Base-by-base conservation (phyloP, 768 basidiomycete species). In the Boletellus emodensis region DNA sequence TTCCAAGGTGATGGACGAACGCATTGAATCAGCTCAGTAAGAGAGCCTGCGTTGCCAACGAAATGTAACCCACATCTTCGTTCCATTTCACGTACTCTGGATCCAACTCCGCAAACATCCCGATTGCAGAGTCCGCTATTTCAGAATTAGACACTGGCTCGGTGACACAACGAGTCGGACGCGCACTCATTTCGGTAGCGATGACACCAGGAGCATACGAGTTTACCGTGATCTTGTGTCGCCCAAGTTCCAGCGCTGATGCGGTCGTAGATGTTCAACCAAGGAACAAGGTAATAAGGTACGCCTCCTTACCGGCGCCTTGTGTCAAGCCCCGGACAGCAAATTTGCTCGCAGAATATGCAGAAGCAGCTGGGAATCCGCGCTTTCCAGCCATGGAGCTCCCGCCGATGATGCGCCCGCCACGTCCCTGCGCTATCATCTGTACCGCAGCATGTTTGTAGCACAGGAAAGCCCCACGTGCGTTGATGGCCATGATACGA, bases 391-490 rank as follows among this genome's bases (percentile, higher is more conserved):
- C 36, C 8, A 51, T 0, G 5, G 61, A 67, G 20, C 56, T 58
- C 8, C 62, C 65, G 0, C 84, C 77, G 22, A 84, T 74, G 51
- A 86, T 80, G 15, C 77, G 71, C 1, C 83, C 80, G 14, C 80
- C 76, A 4, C 64, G 67, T 0, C 76, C 72, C 66, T 80, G 79
- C 6, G 59, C 49, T 11, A 82, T 72, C 85, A 86, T 87, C 56
- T 80, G 77, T 45, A 68, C 76, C 6, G 80, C 83, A 3, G 83
- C 85, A 52, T 83, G 72, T 46, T 84, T 81, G 40, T 84, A 85
- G 60, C 80, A 84, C 52, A 80, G 72, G 67, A 80, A 83, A 3
- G 74, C 67, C 33, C 82, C 83, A 47, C 78, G 75, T 52, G 75
- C 70, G 56, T 86, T 85, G 56, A 84, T 68, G 4, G 72, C 67